These are phyloP conservation scores for Fonsecaea pedrosoi DNA, from an alignment of 2,329 filamentous ascomycete genomes.

Conservation along the genomic window DNA sequence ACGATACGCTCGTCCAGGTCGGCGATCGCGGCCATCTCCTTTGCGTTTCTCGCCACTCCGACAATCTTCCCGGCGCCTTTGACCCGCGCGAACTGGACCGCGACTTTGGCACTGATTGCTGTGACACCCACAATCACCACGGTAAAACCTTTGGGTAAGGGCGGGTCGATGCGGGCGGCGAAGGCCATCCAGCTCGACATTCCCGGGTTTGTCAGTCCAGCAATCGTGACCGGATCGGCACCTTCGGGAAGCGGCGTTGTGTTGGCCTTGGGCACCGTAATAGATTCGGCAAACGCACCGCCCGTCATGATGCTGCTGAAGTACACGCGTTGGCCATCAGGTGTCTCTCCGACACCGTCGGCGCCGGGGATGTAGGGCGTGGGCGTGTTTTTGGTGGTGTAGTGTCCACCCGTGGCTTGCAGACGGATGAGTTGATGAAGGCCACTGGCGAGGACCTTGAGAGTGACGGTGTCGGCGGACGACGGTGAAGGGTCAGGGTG, in stretches of 20 bases:
- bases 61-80: slow-evolving; percentile 60
- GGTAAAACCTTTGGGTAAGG: slow-evolving; percentile 53
- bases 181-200: slow-evolving; percentile 66
- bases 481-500: slow-evolving; percentile 29
- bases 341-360: slow-evolving; percentile 59
- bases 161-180: slow-evolving; percentile 47
- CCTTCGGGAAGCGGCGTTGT: slow-evolving; percentile 53
- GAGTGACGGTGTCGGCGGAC: slow-evolving; percentile 49
- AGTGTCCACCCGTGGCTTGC: slow-evolving; percentile 63
- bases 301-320: slow-evolving; percentile 49
- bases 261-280: slow-evolving; percentile 56
- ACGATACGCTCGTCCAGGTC: slow-evolving; percentile 57
- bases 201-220: slow-evolving; percentile 62
- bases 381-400: slow-evolving; percentile 50
- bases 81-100: slow-evolving; percentile 56
- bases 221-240: slow-evolving; percentile 57
- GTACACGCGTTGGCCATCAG: slow-evolving; percentile 59
- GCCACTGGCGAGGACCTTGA: slow-evolving; percentile 61
- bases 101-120: slow-evolving; percentile 59
- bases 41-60: slow-evolving; percentile 58
- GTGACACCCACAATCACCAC: slow-evolving; percentile 62
- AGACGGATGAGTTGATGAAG: slow-evolving; percentile 62
- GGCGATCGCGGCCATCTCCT: slow-evolving; percentile 49
- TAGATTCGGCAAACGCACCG: slow-evolving; percentile 38
- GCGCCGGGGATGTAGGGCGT: slow-evolving; percentile 61